Base-by-base conservation (phyloP, 495 filamentous ascomycete species). In the Clohesyomyces aquaticus region DNA sequence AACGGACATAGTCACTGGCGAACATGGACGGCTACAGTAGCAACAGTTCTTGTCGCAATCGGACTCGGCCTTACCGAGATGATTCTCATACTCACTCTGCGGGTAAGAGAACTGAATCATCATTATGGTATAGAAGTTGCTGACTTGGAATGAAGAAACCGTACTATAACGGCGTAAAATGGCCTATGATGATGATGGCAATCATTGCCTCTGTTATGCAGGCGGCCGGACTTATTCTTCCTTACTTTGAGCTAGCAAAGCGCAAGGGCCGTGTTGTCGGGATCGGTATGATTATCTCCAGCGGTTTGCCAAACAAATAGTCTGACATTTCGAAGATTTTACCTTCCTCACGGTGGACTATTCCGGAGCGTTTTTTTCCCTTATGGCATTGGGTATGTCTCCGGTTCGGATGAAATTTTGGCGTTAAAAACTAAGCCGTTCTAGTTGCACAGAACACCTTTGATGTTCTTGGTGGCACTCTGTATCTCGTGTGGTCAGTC, bases 191-290 rank as follows among this genome's bases (percentile, higher is more conserved):
- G 1, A 69, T 86, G 1, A 77, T 91, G 35, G 86, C 85, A 11
- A 74, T 87, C n/a, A 68, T 83, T 47, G 85, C 85, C 2, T 78
- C 85, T 16, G 76, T 87, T 18, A 74, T 88, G 3, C 75, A 88
- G 8, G 81, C 77, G n/a, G 71, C 73, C 1, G 87, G 89, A 6
- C 73, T 91, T 8, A 53, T 92, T 1, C 87, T 88, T 1, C 87
- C 87, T 0, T 91, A 91, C 63, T 81, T 82, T 55, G 89, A 92
- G 70, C 73, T 90, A 4, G 87, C 82, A 81, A 91, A 91, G 71
- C 76, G 88, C 16, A 78, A 81, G 46, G 89, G 89, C 0, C 77
- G 85, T 14, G 87, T 91, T 0, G 77, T 89, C 35, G 89, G 89
- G 1, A 85, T 91, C 21, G 38, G 63, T 66, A 28, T 22, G 63